Evolutionary conservation across 768 basidiomycete species (phyloP).

Genomic region (Suillus alpinus): DNA sequence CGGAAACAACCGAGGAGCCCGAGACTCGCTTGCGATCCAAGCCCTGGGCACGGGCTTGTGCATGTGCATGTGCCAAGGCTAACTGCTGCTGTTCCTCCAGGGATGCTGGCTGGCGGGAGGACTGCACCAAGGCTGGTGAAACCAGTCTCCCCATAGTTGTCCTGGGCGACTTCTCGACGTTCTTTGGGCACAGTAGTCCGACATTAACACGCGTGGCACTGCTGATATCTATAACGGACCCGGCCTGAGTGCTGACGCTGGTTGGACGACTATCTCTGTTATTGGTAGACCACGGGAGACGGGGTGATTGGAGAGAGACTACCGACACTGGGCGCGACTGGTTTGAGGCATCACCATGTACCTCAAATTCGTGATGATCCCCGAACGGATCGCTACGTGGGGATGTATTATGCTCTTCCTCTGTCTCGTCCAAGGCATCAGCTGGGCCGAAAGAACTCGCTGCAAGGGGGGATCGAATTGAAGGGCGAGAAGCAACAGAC

Average conservation of each 20-base stretch:
- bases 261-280: conserved; percentile 48
- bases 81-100: conserved; percentile 69
- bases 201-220: conserved; percentile 70
- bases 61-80: conserved; percentile 60
- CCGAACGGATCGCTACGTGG: conserved; percentile 55
- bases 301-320: conserved; percentile 39
- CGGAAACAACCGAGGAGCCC: conserved; percentile 63
- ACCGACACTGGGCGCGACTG: conserved; percentile 30
- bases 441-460: conserved; percentile 68
- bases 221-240: conserved; percentile 55
- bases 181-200: conserved; percentile 39
- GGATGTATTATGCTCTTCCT: conserved; percentile 28
- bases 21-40: conserved; percentile 53
- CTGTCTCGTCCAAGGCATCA: conserved; percentile 54
- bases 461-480: conserved; percentile 65
- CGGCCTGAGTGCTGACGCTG: conserved; percentile 63
- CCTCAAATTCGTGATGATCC: conserved; percentile 44
- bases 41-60: conserved; percentile 54
- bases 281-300: conserved; percentile 40
- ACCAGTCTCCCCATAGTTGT: conserved; percentile 65
- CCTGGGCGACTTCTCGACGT: conserved; percentile 45
- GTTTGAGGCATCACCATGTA: conserved; percentile 15
- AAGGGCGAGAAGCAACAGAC: conserved; percentile 36
- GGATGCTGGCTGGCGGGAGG: conserved; percentile 20
- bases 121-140: conserved; percentile 38